Conservation (phyloP, 768 basidiomycete species). For the Kwoniella bestiolae region DNA sequence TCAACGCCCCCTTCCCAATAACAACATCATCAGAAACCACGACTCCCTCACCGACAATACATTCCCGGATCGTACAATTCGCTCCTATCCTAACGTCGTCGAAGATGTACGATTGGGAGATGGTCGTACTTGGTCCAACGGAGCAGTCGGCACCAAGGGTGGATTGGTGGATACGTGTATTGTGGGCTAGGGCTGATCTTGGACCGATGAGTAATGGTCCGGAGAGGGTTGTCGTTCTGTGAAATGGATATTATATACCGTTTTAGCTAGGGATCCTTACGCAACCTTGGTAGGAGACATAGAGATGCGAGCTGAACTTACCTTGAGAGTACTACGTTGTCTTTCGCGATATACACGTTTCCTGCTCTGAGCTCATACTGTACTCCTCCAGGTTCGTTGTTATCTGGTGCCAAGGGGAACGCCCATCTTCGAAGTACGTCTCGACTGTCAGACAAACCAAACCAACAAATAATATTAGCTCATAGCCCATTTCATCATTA, state of each 20-base stretch:
- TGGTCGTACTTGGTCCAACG: slow-evolving; percentile 71
- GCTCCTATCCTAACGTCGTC: slow-evolving; percentile 66
- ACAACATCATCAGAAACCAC: slow-evolving; percentile 68
- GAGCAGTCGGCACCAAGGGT: slow-evolving; percentile 77
- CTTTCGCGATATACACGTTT: slow-evolving; percentile 84
- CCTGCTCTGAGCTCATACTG: slow-evolving; percentile 87
- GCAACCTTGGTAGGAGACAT: too few species aligned
- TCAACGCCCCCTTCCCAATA: slow-evolving; percentile 75
- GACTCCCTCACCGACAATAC: slow-evolving; percentile 82
- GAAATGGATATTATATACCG: too few species aligned
- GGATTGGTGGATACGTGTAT: slow-evolving; percentile 70
- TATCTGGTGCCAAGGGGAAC: slow-evolving; percentile 93
- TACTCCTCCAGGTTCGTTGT: slow-evolving; percentile 77
- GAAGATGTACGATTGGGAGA: slow-evolving; percentile 81
- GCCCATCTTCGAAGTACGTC: slow-evolving; percentile 92
- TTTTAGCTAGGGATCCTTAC: too few species aligned
- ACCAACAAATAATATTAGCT: background rate
- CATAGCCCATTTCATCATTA: background rate
- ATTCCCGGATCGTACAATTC: slow-evolving; percentile 66
- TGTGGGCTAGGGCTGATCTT: slow-evolving; percentile 68
- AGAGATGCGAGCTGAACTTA: slow-evolving; percentile 56
- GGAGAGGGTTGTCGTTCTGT: slow-evolving; percentile 63
- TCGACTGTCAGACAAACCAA: slow-evolving; percentile 66
- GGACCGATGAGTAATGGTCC: slow-evolving; percentile 73
- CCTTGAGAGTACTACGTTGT: slow-evolving; percentile 82